Evolutionary conservation across 768 basidiomycete species (phyloP).

Genomic region (Lactarius akahatsu): DNA sequence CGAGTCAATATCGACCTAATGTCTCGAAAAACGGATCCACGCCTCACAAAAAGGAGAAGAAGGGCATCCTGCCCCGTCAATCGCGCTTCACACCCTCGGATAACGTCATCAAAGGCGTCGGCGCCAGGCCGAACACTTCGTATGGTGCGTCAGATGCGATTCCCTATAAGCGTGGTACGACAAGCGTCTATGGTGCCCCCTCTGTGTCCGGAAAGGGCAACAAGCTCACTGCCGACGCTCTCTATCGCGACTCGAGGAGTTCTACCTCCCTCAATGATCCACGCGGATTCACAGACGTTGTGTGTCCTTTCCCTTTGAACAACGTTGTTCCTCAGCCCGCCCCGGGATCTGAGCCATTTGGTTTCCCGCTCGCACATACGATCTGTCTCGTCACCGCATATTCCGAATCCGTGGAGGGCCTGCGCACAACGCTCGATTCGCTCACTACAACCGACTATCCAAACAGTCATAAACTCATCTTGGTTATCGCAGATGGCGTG

Average conservation of each 20-base stretch:
- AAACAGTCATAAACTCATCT: constrained; percentile 92
- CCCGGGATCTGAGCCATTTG: constrained; percentile 90
- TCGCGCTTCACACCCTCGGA: constrained; percentile 79
- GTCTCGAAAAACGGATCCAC: constrained; percentile 67
- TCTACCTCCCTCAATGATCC: constrained; percentile 70
- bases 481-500: constrained; percentile 98
- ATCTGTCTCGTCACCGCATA: constrained; percentile 98
- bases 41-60: constrained; percentile 48
- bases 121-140: constrained; percentile 57
- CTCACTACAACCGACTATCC: constrained; percentile 98
- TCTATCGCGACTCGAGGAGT: constrained; percentile 74
- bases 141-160: constrained; percentile 66
- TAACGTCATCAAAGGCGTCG: constrained; percentile 50
- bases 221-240: constrained; percentile 70
- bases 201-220: constrained; percentile 38
- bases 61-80: constrained; percentile 61
- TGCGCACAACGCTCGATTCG: constrained; percentile 97
- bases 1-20: constrained; percentile 86
- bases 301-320: constrained; percentile 90
- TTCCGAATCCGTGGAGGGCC: constrained; percentile 93
- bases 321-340: constrained; percentile 93
- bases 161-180: constrained; percentile 57
- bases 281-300: constrained; percentile 56
- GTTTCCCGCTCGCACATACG: constrained; percentile 90
- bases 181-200: constrained; percentile 33